Evolutionary conservation across 805 yeast genomes (phyloP), one percentile per base, ranked within the genome.

Genomic region (Ogataea saltuana): DNA sequence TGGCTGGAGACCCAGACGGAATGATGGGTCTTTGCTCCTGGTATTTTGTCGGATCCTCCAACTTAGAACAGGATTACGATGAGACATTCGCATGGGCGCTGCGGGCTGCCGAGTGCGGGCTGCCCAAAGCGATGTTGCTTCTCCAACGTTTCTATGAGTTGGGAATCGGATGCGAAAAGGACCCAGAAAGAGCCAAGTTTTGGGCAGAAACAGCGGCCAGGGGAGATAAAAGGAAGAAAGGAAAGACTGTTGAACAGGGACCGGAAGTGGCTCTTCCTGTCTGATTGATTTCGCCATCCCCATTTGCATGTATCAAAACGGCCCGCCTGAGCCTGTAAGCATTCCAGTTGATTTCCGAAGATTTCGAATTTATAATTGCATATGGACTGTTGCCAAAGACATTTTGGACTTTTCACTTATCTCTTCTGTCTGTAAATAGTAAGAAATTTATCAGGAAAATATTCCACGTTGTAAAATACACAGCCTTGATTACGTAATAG

Each of bases 21-120:
- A 93, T 91, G 96, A 71, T 91, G 57, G 90, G 96, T 1, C 72
- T 91, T 69, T 90, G 97, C 63, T 97, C 97, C 1, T 93, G 98
- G 97, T 93, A 91, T 61, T 71, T 91, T 64, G 84, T 88, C 20
- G 99, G 99, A 0, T 82, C 87, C 25, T 90, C 85, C 25, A 90
- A 93, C n/a, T 73, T 93, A 54, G 83, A 81, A 7, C 77, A 78
- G 49, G 91, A 90, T 62, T 85, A 83, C 42, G 76, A 69, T 41
- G 97, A 90, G 64, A 95, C 97, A 1, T 91, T 83, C 62, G 93
- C 88, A 56, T 93, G 98, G 98, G 97, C 97, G 1, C 69, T 78
- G 41, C 73, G 87, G 50, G 91, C 98, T 0, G 97, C 98, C 0
- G 71, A 75, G 31, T 68, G 79, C 29, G 87, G 87, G 12, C 71